Conservation (phyloP, 768 basidiomycete species). For the Macrolepiota dolichaula region DNA sequence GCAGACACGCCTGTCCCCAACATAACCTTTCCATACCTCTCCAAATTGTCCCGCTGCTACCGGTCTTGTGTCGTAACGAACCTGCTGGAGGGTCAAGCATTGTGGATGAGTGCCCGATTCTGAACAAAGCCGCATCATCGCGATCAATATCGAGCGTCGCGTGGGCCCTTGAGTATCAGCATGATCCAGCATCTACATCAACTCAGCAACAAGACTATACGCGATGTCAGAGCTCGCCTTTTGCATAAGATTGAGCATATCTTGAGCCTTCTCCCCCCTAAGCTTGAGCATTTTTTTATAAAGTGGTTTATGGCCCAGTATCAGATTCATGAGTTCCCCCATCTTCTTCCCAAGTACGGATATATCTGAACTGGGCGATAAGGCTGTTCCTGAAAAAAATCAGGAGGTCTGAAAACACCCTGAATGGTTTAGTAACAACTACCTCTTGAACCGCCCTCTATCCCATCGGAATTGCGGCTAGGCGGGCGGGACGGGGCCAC, state of each 20-base stretch:
- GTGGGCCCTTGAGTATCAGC: not conserved
- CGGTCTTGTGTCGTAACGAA: slow-evolving; percentile 14
- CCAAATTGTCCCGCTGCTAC: slow-evolving; percentile 23
- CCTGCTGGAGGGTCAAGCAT: slow-evolving; percentile 19
- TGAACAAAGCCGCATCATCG: slow-evolving; percentile 18
- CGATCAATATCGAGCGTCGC: not conserved
- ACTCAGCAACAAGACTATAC: not conserved
- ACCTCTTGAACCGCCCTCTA: no score
- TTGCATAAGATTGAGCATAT: not conserved
- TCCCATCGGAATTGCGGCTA: no score
- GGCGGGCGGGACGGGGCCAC: no score
- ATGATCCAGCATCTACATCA: not conserved
- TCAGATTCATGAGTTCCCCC: not conserved
- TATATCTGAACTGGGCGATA: not conserved
- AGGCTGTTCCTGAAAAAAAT: not conserved
- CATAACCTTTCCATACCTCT: slow-evolving; percentile 25
- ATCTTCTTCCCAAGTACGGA: not conserved
- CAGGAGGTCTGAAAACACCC: not conserved
- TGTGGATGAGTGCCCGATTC: slow-evolving; percentile 24
- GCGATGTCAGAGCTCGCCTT: not conserved
- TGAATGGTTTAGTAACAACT: not conserved
- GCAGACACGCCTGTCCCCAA: slow-evolving; percentile 17
- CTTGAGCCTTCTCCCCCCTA: not conserved
- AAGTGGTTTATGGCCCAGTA: not conserved
- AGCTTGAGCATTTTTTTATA: not conserved